Evolutionary conservation across 2,329 filamentous ascomycete species (phyloP), one percentile per base, ranked within the genome.

Genomic region (Colletotrichum lindemuthianum): DNA sequence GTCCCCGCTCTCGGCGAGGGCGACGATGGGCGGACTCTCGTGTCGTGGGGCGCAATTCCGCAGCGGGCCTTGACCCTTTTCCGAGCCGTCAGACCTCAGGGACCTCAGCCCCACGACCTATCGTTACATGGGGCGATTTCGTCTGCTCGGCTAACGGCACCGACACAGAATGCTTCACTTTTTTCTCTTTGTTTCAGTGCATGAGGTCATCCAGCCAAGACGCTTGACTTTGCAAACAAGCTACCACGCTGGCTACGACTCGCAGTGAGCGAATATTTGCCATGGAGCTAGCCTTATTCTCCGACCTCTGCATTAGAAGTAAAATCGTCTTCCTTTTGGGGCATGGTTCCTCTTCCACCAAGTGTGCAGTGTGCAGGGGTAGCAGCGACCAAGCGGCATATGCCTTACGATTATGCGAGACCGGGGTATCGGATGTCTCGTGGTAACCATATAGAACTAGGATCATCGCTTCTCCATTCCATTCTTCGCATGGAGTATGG

Each of bases 401-500:
- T 24, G 24, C 24, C 24, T 24, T 24, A n/a, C n/a, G n/a, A n/a
- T n/a, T n/a, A 24, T 24, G 24, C 24, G 24, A 24, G 24, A 4
- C 24, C 24, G 24, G 24, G 24, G 24, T 24, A 24, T 24, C 24
- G 24, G 24, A 24, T 24, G 24, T 24, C 24, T 24, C 24, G 24
- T 24, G 24, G 13, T 3, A 40, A 40, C 9, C 37, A 40, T 6
- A 40, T 6, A 40, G 37, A 24, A 24, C 33, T 7, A 36, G 52
- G 40, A 55, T 44, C 39, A n/a, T 36, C 49, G 36, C 49, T 34
- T n/a, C 15, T 37, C 37, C 9, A 11, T 15, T 37, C 32, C 48
- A n/a, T 50, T 34, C 45, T 48, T 34, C 48, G 33, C 15, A 50
- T 50, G 36, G 15, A 34, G 36, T 50, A n/a, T 34, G 48, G 34